phyloP scores from a whole-genome alignment of 352 stramenopile genomes.

The Phytophthora tubulina region DNA sequence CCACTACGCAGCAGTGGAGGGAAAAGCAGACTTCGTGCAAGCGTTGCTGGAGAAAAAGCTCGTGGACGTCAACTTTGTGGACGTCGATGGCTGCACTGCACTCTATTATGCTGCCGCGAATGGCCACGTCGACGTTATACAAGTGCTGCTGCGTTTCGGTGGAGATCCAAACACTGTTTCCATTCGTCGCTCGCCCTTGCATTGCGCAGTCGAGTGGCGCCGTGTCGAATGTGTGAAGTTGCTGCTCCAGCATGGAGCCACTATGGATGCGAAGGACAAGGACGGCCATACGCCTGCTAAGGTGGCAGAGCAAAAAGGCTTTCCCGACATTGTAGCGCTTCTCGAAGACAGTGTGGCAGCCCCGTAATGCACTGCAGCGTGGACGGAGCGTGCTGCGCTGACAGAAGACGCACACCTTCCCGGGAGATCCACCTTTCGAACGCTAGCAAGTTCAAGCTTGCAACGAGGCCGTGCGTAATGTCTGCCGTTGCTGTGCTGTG shows the following conservation, averaged over 20 bases:
- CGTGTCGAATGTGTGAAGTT: conserved; percentile 70
- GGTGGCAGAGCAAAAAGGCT: conserved; percentile 52
- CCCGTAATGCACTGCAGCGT: background rate
- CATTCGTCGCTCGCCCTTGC: conserved; percentile 69
- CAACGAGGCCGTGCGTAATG: too few species aligned
- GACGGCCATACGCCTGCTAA: conserved; percentile 48
- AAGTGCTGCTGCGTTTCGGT: conserved; percentile 53
- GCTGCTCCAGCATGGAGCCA: conserved; percentile 55
- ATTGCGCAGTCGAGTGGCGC: conserved; percentile 82
- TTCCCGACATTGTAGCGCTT: conserved; percentile 31
- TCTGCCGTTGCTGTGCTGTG: too few species aligned
- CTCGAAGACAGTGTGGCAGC: conserved; percentile 7
- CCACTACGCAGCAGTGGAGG: conserved; percentile 84
- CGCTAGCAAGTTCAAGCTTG: too few species aligned
- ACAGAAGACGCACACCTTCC: too few species aligned
- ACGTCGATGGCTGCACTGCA: conserved; percentile 71
- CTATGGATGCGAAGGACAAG: conserved; percentile 46
- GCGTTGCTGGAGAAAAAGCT: conserved; percentile 63
- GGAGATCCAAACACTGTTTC: conserved; percentile 69
- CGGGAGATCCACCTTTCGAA: too few species aligned
- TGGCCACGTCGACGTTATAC: conserved; percentile 62
- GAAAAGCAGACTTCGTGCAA: conserved; percentile 62
- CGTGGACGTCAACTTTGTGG: conserved; percentile 73
- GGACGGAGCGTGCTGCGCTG: too few species aligned
- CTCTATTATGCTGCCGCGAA: conserved; percentile 83